Evolutionary conservation across 208 protist species (phyloP).

Genomic region (Crithidia expoeki): DNA sequence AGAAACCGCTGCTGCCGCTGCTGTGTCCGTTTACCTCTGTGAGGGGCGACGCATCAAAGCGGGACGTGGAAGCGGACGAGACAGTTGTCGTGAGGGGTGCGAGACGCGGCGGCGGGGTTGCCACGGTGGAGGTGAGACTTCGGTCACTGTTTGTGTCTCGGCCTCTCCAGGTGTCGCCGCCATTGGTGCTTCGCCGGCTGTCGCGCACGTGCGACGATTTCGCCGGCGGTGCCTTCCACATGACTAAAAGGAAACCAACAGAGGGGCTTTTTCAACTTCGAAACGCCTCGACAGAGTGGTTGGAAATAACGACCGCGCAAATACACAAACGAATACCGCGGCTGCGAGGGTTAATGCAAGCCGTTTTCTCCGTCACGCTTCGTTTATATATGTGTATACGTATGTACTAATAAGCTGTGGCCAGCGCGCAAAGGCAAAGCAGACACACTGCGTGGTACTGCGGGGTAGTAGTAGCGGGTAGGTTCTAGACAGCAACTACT

Average conservation of each 20-base stretch:
- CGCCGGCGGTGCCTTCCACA: conserved; percentile 5
- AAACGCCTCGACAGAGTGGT: no score
- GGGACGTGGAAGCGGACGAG: background rate
- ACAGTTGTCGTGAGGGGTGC: background rate
- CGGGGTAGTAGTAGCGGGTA: background rate
- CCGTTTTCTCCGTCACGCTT: no score
- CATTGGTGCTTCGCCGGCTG: background rate
- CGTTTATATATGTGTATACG: no score
- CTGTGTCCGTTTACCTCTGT: background rate
- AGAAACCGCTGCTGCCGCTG: background rate
- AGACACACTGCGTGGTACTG: background rate
- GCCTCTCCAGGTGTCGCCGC: background rate
- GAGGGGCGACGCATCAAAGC: background rate
- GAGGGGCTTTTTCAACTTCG: no score
- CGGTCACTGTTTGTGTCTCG: background rate
- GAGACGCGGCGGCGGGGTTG: background rate
- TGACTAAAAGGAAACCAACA: background rate
- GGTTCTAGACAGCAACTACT: background rate
- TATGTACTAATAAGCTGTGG: no score
- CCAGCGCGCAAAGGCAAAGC: background rate
- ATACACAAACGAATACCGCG: no score
- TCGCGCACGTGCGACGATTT: background rate
- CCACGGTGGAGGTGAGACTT: background rate
- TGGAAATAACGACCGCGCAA: background rate
- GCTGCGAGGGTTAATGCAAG: no score